phyloP scores from a whole-genome alignment of 768 basidiomycete genomes.

The Kwoniella pini region DNA sequence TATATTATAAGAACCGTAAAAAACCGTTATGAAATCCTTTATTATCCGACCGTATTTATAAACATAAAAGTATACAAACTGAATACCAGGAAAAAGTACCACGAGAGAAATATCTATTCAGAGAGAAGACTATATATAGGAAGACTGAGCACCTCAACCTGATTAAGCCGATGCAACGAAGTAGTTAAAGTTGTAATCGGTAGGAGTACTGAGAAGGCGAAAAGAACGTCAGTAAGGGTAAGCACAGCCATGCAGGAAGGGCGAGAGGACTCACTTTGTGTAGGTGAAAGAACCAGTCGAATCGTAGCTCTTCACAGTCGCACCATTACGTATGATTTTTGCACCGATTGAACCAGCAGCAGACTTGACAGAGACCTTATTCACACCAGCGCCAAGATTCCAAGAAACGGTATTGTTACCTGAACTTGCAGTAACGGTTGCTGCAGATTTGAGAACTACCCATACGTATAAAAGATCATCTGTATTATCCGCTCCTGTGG shows the following conservation, averaged over 20 bases:
- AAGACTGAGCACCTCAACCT: background rate
- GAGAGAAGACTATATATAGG: no score
- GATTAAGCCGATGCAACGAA: slow-evolving; percentile 36
- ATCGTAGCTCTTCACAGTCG: slow-evolving; percentile 32
- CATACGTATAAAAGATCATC: slow-evolving; percentile 51
- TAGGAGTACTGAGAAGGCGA: slow-evolving; percentile 24
- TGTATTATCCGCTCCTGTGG: slow-evolving; percentile 34
- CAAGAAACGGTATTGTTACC: slow-evolving; percentile 31
- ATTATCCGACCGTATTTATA: no score
- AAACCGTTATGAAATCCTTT: no score
- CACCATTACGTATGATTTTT: slow-evolving; percentile 30
- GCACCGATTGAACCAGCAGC: slow-evolving; percentile 37
- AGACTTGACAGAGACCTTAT: slow-evolving; percentile 38
- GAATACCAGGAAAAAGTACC: background rate
- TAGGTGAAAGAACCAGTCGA: slow-evolving; percentile 37
- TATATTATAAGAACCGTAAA: background rate
- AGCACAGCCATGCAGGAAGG: no score
- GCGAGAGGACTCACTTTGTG: slow-evolving; percentile 30
- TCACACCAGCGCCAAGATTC: slow-evolving; percentile 36
- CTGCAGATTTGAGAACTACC: slow-evolving; percentile 32
- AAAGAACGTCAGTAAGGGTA: no score
- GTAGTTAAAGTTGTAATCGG: slow-evolving; percentile 52
- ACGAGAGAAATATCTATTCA: no score
- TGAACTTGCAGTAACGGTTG: slow-evolving; percentile 36
- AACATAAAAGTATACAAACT: background rate